phyloP scores from a whole-genome alignment of 2,329 filamentous ascomycete genomes.

The Magnaporthiopsis rhizophila region DNA sequence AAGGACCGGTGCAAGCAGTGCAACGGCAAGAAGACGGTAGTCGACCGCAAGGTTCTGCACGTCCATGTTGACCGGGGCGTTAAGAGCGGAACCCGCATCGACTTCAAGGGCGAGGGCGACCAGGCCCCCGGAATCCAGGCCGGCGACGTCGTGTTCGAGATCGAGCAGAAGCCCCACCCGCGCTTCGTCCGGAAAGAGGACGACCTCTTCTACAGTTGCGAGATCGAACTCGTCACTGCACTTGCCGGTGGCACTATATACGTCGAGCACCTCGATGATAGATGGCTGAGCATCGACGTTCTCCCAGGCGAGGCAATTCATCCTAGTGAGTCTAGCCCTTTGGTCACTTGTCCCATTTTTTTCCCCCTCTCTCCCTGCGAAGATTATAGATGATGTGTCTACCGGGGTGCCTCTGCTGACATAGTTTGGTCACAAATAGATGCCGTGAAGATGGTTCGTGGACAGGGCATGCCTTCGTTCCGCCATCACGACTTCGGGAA shows the following conservation, averaged over 20 bases:
- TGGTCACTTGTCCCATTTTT: neutral
- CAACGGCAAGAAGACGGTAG: slow-evolving; percentile 93
- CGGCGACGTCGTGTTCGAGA: slow-evolving; percentile 96
- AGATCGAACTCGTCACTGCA: slow-evolving; percentile 93
- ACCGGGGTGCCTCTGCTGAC: slow-evolving; percentile 14
- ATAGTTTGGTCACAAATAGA: slow-evolving; percentile 39
- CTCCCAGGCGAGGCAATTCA: slow-evolving; percentile 90
- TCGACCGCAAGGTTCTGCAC: slow-evolving; percentile 96
- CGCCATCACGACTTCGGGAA: slow-evolving; percentile 94
- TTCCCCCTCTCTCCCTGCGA: slow-evolving; percentile 5
- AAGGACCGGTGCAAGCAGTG: slow-evolving; percentile 98
- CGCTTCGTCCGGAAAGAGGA: slow-evolving; percentile 96
- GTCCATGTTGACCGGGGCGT: slow-evolving; percentile 96
- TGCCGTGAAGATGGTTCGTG: slow-evolving; percentile 85
- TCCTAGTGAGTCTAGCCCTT: slow-evolving; percentile 56
- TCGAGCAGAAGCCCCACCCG: slow-evolving; percentile 96
- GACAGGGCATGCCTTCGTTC: slow-evolving; percentile 95
- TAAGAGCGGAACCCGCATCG: slow-evolving; percentile 87
- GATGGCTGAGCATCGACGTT: slow-evolving; percentile 92
- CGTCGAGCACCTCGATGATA: slow-evolving; percentile 93
- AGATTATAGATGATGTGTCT: neutral
- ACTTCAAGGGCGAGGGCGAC: slow-evolving; percentile 95
- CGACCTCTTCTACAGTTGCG: slow-evolving; percentile 88
- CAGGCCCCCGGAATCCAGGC: slow-evolving; percentile 88
- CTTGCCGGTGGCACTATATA: slow-evolving; percentile 85